Evolutionary conservation across 2,329 filamentous ascomycete species (phyloP), one percentile per base, ranked within the genome.

Genomic region (Fusarium liriodendri): DNA sequence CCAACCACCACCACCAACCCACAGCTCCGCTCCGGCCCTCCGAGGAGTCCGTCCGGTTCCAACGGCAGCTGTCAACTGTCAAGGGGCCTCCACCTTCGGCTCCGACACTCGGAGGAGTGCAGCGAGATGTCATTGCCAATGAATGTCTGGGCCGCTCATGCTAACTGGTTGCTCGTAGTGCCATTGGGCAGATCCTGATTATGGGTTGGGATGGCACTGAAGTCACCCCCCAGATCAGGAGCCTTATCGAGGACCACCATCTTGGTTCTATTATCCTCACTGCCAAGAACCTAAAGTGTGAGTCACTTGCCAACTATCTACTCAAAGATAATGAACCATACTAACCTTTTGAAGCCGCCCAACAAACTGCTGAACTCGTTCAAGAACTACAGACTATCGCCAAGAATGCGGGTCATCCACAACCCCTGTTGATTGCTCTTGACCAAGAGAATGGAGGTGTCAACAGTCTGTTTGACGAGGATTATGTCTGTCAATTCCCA

Each of bases 391-490:
- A 99, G 83, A 95, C 92, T 59, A 96, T 97, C 80, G 97, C 97
- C 40, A 94, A 94, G 80, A 90, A 97, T 83, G 93, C 96, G 69
- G 96, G 96, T 22, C 96, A 98, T 82, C 93, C 94, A 4, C 92
- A 96, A 4, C 97, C 97, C 3, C 85, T 99, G 20, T 87, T 97
- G 64, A 98, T 99, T 77, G 95, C 94, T 42, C 86, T 98, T 40
- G 97, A 98, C 80, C 97, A 99, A 81, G 97, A 99, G 82, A 98
- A 99, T 90, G 97, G 97, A 73, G 95, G 96, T 4, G 96, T 98
- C 82, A 98, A 98, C 85, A 98, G 95, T 83, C 89, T 98, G 3
- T 98, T 97, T 79, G 96, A 98, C 81, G 95, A 98, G 77, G 94
- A 97, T 79, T 97, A 95, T 81, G 96, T 98, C 76, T 95, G 95